Conservation (phyloP, 352 stramenopile genomes). For the Phytophthora sp. region DNA sequence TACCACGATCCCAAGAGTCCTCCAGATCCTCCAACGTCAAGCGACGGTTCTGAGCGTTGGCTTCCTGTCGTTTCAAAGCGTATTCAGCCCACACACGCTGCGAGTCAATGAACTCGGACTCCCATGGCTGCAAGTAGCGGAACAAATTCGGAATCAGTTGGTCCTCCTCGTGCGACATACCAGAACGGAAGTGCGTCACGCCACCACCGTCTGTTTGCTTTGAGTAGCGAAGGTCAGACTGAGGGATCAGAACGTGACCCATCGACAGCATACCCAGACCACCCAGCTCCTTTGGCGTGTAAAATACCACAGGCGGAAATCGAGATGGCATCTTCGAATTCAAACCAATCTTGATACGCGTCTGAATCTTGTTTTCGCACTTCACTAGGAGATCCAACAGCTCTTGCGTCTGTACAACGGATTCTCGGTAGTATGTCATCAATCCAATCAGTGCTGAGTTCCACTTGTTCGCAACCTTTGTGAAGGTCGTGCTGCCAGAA, state of each 20-base stretch:
- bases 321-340: constrained; percentile 99
- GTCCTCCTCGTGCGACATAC: constrained; percentile 98
- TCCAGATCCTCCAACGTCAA: constrained; percentile 99
- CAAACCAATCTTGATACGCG: constrained; percentile 99
- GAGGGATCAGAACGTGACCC: constrained; percentile 99
- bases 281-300: constrained; percentile 99
- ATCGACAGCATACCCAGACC: constrained; percentile 99
- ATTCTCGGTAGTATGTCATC: constrained; percentile 99
- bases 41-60: constrained; percentile 98
- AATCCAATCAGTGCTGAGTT: constrained; percentile 94
- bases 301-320: constrained; percentile 99
- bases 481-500: constrained; percentile 99
- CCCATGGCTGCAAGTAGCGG: constrained; percentile 98
- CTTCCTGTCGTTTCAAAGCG: constrained; percentile 99
- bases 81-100: constrained; percentile 99
- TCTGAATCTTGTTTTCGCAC: constrained; percentile 99
- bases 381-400: constrained; percentile 99
- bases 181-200: constrained; percentile 99
- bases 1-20: constrained; percentile 99
- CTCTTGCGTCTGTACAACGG: constrained; percentile 99
- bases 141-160: constrained; percentile 99
- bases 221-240: constrained; percentile 98
- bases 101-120: constrained; percentile 99
- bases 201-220: constrained; percentile 98
- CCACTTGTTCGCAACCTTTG: constrained; percentile 99